phyloP scores from a whole-genome alignment of 1,284 basidiomycete genomes.

The Earliella scabrosa region DNA sequence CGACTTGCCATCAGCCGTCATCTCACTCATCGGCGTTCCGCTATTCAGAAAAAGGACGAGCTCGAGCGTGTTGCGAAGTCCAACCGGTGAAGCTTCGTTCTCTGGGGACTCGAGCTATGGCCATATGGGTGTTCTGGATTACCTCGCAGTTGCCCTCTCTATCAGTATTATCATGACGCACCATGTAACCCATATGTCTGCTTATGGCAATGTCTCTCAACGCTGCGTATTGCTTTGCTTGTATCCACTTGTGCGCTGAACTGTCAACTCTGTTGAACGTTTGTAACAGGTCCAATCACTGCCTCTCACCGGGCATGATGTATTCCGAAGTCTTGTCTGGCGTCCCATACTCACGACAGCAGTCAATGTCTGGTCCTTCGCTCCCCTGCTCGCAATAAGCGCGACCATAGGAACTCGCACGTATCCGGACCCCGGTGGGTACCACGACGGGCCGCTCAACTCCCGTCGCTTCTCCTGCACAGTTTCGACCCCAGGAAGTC shows the following conservation, averaged over 20 bases:
- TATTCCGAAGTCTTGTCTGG: too few species aligned
- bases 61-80: constrained; percentile 99
- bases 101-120: constrained; percentile 28
- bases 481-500: too few species aligned
- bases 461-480: too few species aligned
- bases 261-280: background rate
- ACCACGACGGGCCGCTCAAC: too few species aligned
- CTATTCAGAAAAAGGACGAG: constrained; percentile 86
- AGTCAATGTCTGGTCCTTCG: too few species aligned
- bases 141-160: constrained; percentile 30
- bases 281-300: background rate
- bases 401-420: too few species aligned
- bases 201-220: constrained; percentile 33
- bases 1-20: background rate
- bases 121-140: constrained; percentile 34
- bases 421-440: too few species aligned
- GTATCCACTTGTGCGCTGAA: constrained; percentile 21
- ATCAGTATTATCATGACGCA: constrained; percentile 34
- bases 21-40: background rate
- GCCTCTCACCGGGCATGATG: background rate
- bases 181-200: constrained; percentile 38
- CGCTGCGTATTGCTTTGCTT: constrained; percentile 27
- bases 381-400: too few species aligned
- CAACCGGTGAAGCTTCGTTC: constrained; percentile 80
- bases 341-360: too few species aligned